A percentile compares a stretch with the other conserved stretches of the same genome.
phyloP scores from a whole-genome alignment of 192 early-diverging fungal species.

The Globomyces pollinis-pini region DNA sequence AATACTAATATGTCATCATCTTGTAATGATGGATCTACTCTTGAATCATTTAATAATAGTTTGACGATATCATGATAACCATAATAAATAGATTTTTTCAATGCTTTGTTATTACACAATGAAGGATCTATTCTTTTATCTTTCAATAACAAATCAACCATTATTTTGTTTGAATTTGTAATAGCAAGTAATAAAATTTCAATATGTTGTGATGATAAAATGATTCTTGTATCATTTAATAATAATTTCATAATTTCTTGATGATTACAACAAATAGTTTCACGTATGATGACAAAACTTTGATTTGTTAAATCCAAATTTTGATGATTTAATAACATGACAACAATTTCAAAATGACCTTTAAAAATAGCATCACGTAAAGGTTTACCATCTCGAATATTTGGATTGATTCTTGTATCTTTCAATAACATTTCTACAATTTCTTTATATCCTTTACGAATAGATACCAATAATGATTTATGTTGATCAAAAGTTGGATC shows the following conservation, averaged over 20 bases:
- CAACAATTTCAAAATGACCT: background rate
- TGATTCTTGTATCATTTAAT: background rate
- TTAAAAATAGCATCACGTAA: background rate
- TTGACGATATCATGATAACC: too few species aligned
- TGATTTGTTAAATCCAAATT: background rate
- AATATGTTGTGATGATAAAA: background rate
- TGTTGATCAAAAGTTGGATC: background rate
- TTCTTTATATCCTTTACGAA: background rate
- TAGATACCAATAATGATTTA: background rate
- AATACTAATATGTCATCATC: too few species aligned
- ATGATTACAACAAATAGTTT: background rate
- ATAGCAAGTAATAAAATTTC: too few species aligned
- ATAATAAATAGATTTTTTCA: too few species aligned
- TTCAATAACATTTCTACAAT: background rate
- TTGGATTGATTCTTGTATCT: background rate
- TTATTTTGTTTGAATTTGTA: too few species aligned
- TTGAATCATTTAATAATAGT: too few species aligned
- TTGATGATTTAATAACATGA: background rate
- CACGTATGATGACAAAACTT: background rate
- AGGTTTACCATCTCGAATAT: background rate
- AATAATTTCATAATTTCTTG: background rate
- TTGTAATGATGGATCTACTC: too few species aligned
- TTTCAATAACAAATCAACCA: too few species aligned
- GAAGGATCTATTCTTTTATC: too few species aligned
- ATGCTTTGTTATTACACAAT: too few species aligned